Evolutionary conservation across 2,329 filamentous ascomycete genomes (phyloP).

Genomic region (Coniochaeta sp.): DNA sequence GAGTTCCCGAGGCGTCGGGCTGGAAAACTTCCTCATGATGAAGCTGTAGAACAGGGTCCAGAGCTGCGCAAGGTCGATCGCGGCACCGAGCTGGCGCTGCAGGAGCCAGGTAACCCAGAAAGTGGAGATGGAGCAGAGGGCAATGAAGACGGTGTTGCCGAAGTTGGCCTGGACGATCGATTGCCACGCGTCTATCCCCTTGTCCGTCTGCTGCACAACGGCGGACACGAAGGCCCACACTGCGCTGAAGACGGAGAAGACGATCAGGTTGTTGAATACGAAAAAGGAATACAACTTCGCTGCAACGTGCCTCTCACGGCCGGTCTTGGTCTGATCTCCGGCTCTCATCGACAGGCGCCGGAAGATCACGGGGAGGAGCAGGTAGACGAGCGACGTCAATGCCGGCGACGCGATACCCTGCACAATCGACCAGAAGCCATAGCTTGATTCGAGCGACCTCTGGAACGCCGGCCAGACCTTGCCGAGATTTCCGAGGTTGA

Average conservation of each 20-base stretch:
- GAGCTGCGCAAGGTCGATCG: slow-evolving; percentile 87
- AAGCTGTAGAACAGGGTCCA: slow-evolving; percentile 80
- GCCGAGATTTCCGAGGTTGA: slow-evolving; percentile 76
- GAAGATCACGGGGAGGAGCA: slow-evolving; percentile 85
- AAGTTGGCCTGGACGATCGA: slow-evolving; percentile 59
- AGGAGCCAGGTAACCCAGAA: slow-evolving; percentile 95
- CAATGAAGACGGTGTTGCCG: slow-evolving; percentile 56
- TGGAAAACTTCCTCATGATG: slow-evolving; percentile 74
- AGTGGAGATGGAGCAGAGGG: slow-evolving; percentile 72
- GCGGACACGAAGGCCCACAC: slow-evolving; percentile 65
- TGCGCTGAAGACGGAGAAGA: slow-evolving; percentile 87
- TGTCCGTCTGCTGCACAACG: slow-evolving; percentile 51
- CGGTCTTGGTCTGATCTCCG: slow-evolving; percentile 87
- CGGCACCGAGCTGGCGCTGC: slow-evolving; percentile 86
- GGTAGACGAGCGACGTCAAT: slow-evolving; percentile 78
- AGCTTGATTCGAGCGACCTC: slow-evolving; percentile 51
- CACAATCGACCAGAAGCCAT: slow-evolving; percentile 71
- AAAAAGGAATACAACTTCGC: slow-evolving; percentile 93
- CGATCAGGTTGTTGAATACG: slow-evolving; percentile 90
- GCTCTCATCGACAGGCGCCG: slow-evolving; percentile 74
- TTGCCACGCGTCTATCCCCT: slow-evolving; percentile 56
- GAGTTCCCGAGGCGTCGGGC: slow-evolving; percentile 80
- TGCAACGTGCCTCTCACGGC: slow-evolving; percentile 83
- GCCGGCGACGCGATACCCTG: slow-evolving; percentile 90
- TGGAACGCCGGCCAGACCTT: slow-evolving; percentile 73